A percentile compares a stretch with the other conserved stretches of the same genome.
phyloP scores from a whole-genome alignment of 2,329 filamentous ascomycete genomes.

The Epichloe baconii region DNA sequence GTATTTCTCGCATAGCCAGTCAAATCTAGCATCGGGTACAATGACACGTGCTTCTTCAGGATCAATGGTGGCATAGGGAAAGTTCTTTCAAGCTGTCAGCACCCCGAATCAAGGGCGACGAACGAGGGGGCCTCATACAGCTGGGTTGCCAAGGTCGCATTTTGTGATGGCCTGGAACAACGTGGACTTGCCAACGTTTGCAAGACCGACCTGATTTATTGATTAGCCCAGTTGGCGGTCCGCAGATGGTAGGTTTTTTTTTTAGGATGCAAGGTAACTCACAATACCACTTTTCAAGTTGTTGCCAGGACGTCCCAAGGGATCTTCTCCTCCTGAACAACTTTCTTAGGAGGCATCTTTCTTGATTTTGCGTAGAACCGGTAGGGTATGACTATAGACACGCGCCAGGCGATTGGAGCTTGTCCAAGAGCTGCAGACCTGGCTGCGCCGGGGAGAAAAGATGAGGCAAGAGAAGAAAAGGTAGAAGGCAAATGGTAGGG shows the following conservation, averaged over 20 bases:
- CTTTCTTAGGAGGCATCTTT: constrained; percentile 94
- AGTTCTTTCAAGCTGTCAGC: constrained; percentile 55
- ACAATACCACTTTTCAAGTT: constrained; percentile 99
- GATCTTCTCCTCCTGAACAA: constrained; percentile 84
- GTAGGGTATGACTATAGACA: constrained; percentile 34
- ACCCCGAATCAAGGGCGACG: constrained; percentile 22
- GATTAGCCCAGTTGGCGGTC: constrained; percentile 4
- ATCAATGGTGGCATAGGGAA: constrained; percentile 97
- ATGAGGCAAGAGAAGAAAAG: constrained; percentile 41
- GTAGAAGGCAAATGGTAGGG: constrained; percentile 20
- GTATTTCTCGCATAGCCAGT: constrained; percentile 94
- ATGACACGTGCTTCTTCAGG: constrained; percentile 96
- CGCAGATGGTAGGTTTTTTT: too few relatives aligned
- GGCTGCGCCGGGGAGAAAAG: constrained; percentile 46
- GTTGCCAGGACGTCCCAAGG: constrained; percentile 92
- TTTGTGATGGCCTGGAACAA: constrained; percentile 99
- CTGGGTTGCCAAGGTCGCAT: constrained; percentile 91
- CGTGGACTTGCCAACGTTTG: constrained; percentile 98
- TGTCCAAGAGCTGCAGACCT: constrained; percentile 48
- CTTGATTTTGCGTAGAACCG: constrained; percentile 49
- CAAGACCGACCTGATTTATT: constrained; percentile 68
- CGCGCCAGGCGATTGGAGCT: constrained; percentile 39
- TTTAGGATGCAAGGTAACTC: constrained; percentile 21
- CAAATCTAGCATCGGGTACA: constrained; percentile 89
- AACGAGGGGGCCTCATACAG: constrained; percentile 45